Conservation (phyloP, 2,329 filamentous ascomycete genomes). For the Lasiodiplodia sp. region DNA sequence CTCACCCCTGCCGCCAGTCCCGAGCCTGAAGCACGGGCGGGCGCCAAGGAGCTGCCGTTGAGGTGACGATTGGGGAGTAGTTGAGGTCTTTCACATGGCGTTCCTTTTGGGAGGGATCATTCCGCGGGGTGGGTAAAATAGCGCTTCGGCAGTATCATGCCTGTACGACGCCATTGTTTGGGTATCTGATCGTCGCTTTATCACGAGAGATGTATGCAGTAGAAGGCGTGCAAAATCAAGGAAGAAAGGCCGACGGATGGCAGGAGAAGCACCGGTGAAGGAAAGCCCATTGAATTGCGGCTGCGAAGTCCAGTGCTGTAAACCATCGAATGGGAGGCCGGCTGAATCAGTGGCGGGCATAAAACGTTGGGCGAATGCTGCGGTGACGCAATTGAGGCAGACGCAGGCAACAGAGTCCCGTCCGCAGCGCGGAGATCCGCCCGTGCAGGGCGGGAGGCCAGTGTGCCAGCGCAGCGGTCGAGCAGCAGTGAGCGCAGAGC, state of each 20-base stretch:
- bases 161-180: conserved; percentile 9
- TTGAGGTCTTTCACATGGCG: conserved; percentile 14
- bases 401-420: not conserved
- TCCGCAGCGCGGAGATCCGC: conserved; percentile 20
- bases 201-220: conserved; percentile 16
- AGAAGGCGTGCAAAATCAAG: conserved; percentile 15
- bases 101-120: not conserved
- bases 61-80: conserved; percentile 13
- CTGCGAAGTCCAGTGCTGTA: not conserved
- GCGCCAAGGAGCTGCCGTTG: conserved; percentile 24
- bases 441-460: conserved; percentile 12
- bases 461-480: conserved; percentile 3
- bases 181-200: conserved; percentile 21
- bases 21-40: conserved; percentile 32
- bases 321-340: not conserved
- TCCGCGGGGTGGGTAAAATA: not conserved
- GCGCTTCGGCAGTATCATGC: conserved; percentile 1
- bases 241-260: conserved; percentile 16
- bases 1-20: conserved; percentile 50
- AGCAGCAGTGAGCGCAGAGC: conserved; percentile 1
- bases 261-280: not conserved
- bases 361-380: not conserved
- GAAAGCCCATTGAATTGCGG: no score
- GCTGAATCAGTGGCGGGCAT: conserved; percentile 12
- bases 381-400: conserved; percentile 12